Conservation (phyloP, 129 eudicot genomes). For the Artemisia argyi region DNA sequence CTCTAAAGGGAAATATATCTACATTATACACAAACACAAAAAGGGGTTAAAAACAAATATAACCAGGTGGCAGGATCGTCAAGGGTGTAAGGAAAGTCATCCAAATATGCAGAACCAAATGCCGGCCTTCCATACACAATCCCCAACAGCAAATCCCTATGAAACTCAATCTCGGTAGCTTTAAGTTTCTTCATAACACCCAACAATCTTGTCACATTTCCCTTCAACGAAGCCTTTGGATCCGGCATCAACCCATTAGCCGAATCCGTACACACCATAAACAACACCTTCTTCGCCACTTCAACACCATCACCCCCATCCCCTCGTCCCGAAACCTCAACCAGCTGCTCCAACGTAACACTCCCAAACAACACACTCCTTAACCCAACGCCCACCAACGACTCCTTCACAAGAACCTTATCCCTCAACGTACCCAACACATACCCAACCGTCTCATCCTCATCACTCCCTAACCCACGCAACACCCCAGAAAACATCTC, state of each 20-base stretch:
- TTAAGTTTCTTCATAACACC: conserved; percentile 93
- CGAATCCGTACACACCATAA: conserved; percentile 77
- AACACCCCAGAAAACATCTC: conserved; percentile 87
- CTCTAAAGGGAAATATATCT: no score
- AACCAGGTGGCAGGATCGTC: conserved; percentile 93
- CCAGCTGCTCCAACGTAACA: conserved; percentile 81
- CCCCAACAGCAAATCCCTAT: conserved; percentile 64
- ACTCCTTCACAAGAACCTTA: conserved; percentile 73
- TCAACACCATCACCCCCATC: conserved; percentile 57
- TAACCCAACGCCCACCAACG: conserved; percentile 75
- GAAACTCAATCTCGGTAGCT: conserved; percentile 73
- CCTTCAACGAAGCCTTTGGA: conserved; percentile 69
- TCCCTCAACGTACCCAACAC: conserved; percentile 65
- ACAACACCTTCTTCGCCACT: conserved; percentile 61
- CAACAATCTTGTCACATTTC: conserved; percentile 56
- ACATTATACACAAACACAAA: conserved; percentile 7
- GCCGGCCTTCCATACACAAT: conserved; percentile 74
- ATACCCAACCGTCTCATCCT: conserved; percentile 71
- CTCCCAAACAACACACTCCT: conserved; percentile 96
- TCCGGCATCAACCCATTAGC: conserved; percentile 96
- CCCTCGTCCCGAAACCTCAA: conserved; percentile 65
- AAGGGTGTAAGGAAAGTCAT: conserved; percentile 79
- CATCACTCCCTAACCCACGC: conserved; percentile 93
- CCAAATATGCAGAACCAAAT: conserved; percentile 79
- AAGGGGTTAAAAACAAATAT: conserved; percentile 27